A percentile compares a stretch with the other conserved stretches of the same genome.
Evolutionary conservation across 371 early-diverging fungal species (phyloP).

Genomic region (Chytridium lagenaria): DNA sequence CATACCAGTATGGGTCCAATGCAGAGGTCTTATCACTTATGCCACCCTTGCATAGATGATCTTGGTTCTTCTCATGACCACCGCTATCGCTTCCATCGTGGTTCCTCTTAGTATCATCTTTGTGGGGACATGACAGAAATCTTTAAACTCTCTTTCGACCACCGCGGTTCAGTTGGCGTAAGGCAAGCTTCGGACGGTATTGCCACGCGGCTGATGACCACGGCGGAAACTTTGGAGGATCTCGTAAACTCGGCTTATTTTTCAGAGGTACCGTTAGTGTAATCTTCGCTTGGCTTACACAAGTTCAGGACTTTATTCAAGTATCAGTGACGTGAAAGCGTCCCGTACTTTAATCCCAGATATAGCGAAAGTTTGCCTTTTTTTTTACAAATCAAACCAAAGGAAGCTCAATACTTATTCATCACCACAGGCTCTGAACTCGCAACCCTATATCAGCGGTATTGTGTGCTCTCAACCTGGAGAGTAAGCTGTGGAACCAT

Average conservation of each 20-base stretch:
- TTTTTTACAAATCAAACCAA: no score
- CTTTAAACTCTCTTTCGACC: background rate
- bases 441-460: background rate
- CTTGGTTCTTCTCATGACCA: background rate
- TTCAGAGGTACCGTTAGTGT: background rate
- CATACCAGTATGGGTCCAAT: background rate
- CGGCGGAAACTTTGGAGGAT: background rate
- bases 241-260: background rate
- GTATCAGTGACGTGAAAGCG: background rate
- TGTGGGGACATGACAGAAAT: background rate
- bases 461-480: slow-evolving; percentile 11
- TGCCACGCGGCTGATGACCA: background rate
- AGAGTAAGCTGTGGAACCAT: background rate
- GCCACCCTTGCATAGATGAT: slow-evolving; percentile 1
- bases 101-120: background rate
- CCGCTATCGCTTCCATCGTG: slow-evolving; percentile 4
- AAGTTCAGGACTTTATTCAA: background rate
- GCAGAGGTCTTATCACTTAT: background rate
- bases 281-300: background rate
- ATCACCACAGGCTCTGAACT: background rate
- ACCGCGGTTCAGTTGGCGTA: background rate
- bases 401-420: no score
- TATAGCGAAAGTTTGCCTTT: no score
- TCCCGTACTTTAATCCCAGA: background rate
- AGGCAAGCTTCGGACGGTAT: background rate